These are phyloP conservation scores for Xenosphaeropsis pyriputrescens DNA, from an alignment of 2,329 filamentous ascomycete species.

Conservation along the genomic window DNA sequence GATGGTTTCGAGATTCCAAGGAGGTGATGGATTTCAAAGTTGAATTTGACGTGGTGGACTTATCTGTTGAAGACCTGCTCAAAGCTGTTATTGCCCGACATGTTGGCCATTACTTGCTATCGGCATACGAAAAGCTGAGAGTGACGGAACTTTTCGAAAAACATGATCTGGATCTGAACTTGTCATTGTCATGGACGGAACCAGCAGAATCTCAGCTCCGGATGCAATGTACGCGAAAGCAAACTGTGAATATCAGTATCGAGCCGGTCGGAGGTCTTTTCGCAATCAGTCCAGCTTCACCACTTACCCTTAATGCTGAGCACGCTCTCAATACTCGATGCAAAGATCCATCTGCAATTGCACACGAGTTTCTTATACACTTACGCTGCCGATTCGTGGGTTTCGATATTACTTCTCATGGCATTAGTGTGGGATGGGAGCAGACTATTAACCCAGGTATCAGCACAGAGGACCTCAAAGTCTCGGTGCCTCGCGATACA, in stretches of 20 bases:
- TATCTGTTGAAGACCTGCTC: constrained; percentile 64
- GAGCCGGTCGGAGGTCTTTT: constrained; percentile 70
- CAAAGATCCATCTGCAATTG: constrained; percentile 40
- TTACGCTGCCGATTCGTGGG: constrained; percentile 47
- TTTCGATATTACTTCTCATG: constrained; percentile 44
- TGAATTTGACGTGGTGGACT: constrained; percentile 44
- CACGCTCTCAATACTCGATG: constrained; percentile 43
- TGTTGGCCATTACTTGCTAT: constrained; percentile 54
- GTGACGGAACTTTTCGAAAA: constrained; percentile 45
- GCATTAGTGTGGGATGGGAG: constrained; percentile 50
- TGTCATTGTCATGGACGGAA: constrained; percentile 42
- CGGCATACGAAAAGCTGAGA: constrained; percentile 45
- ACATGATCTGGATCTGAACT: constrained; percentile 39
- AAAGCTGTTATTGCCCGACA: constrained; percentile 64
- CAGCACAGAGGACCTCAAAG: constrained; percentile 38
- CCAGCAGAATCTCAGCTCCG: constrained; percentile 53
- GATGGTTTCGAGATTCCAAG: constrained; percentile 77
- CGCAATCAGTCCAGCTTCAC: constrained; percentile 50
- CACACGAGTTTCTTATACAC: constrained; percentile 39
- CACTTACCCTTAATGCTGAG: constrained; percentile 42
- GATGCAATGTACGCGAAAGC: constrained; percentile 53
- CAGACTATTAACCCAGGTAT: constrained; percentile 26
- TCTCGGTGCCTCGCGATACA: constrained; percentile 42
- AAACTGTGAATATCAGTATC: constrained; percentile 46
- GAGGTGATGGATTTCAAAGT: constrained; percentile 59